Conservation (phyloP, 306 rosid species). For the Malus domestica region DNA sequence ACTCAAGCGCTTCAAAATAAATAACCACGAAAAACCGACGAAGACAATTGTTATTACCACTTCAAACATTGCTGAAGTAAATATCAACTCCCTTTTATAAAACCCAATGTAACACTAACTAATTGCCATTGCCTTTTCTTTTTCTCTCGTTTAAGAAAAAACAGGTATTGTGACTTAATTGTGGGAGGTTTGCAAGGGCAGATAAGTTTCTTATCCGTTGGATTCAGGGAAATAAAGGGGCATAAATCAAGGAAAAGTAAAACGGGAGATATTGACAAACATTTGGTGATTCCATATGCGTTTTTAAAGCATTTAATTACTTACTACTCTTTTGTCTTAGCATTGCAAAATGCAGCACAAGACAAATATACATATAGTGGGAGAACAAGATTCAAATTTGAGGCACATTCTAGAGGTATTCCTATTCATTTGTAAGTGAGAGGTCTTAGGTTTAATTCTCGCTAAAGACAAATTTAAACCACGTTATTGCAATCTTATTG, state of each 20-base stretch:
- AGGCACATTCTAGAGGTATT: too few species aligned
- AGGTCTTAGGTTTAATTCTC: too few species aligned
- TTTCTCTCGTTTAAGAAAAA: background rate
- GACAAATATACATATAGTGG: constrained; percentile 18
- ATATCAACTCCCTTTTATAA: background rate
- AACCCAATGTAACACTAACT: background rate
- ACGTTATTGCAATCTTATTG: too few species aligned
- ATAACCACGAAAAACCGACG: background rate
- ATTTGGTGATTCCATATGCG: constrained; percentile 14
- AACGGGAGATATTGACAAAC: background rate
- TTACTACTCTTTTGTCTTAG: background rate
- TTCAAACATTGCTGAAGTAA: background rate
- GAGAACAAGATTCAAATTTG: background rate
- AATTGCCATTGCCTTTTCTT: background rate
- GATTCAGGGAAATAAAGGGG: background rate
- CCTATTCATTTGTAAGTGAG: too few species aligned
- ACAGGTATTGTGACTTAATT: background rate
- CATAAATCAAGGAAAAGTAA: background rate
- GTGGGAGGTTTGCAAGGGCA: background rate
- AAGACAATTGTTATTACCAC: too few species aligned
- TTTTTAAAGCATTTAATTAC: background rate
- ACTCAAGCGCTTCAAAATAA: background rate
- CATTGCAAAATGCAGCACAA: constrained; percentile 16
- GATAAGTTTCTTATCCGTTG: background rate
- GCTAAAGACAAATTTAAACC: too few species aligned